Evolutionary conservation across 108 stramenopile genomes (phyloP).

Genomic region (Discostella pseudostelligera): DNA sequence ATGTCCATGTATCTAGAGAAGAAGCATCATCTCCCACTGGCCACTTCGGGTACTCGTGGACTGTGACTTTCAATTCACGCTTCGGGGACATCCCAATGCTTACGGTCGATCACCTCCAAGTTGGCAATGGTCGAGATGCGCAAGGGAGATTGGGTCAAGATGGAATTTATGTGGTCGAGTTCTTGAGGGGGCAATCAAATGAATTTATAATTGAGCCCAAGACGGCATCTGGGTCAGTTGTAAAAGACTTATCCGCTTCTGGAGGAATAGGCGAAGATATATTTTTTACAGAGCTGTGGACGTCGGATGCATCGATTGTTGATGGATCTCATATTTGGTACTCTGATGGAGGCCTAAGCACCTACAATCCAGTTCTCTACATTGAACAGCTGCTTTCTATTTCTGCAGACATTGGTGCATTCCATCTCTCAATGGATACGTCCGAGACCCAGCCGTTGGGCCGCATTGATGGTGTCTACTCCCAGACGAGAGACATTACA

Average conservation of each 20-base stretch:
- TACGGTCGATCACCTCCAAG: slow-evolving; percentile 23
- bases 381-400: slow-evolving; percentile 57
- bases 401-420: slow-evolving; percentile 22
- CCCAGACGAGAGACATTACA: slow-evolving; percentile 26
- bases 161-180: slow-evolving; percentile 46
- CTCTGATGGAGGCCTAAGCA: slow-evolving; percentile 48
- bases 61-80: slow-evolving; percentile 64
- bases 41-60: slow-evolving; percentile 49
- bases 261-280: slow-evolving; percentile 65
- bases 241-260: slow-evolving; percentile 62
- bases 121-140: slow-evolving; percentile 49
- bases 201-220: slow-evolving; percentile 85
- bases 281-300: slow-evolving; percentile 83
- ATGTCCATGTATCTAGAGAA: slow-evolving; percentile 63
- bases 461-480: slow-evolving; percentile 24
- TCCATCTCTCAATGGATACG: slow-evolving; percentile 43
- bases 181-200: slow-evolving; percentile 71
- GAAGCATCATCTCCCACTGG: slow-evolving; percentile 32
- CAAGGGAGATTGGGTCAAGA: slow-evolving; percentile 23
- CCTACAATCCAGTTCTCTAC: slow-evolving; percentile 62
- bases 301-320: slow-evolving; percentile 36
- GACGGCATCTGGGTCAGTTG: slow-evolving; percentile 62
- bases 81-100: slow-evolving; percentile 68
- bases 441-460: slow-evolving; percentile 13
- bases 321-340: slow-evolving; percentile 51